phyloP scores from a whole-genome alignment of 2,329 filamentous ascomycete species.

The Dothistroma septosporum region DNA sequence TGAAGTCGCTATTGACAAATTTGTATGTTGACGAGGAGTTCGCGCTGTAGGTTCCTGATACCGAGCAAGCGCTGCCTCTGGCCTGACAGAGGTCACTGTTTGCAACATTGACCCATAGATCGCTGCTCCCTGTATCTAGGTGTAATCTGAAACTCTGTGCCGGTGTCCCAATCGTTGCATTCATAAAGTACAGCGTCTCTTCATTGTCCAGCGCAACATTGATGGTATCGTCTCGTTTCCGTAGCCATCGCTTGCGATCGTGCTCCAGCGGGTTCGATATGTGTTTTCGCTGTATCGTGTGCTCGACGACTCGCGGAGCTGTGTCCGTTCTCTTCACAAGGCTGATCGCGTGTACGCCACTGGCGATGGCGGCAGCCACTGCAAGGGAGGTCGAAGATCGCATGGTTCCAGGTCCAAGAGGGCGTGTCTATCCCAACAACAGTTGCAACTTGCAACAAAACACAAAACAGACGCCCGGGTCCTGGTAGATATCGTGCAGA shows the following conservation, averaged over 20 bases:
- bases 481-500: background rate
- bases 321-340: constrained; percentile 28
- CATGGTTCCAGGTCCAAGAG: constrained; percentile 15
- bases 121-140: constrained; percentile 60
- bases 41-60: constrained; percentile 63
- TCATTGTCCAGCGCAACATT: constrained; percentile 52
- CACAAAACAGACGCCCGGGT: background rate
- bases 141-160: constrained; percentile 53
- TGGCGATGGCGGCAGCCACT: constrained; percentile 22
- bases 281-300: constrained; percentile 50
- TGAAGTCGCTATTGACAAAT: constrained; percentile 71
- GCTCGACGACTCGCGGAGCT: constrained; percentile 45
- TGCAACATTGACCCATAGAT: constrained; percentile 63
- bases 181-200: constrained; percentile 57
- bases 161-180: constrained; percentile 56
- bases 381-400: constrained; percentile 26
- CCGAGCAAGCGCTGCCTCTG: constrained; percentile 49
- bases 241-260: constrained; percentile 43
- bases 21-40: constrained; percentile 71
- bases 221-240: constrained; percentile 40
- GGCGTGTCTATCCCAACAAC: background rate
- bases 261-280: constrained; percentile 45
- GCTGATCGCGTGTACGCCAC: constrained; percentile 28
- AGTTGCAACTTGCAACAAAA: background rate
- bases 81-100: constrained; percentile 56